Conservation (phyloP, 768 basidiomycete genomes). For the Asterophora lycoperdoides region DNA sequence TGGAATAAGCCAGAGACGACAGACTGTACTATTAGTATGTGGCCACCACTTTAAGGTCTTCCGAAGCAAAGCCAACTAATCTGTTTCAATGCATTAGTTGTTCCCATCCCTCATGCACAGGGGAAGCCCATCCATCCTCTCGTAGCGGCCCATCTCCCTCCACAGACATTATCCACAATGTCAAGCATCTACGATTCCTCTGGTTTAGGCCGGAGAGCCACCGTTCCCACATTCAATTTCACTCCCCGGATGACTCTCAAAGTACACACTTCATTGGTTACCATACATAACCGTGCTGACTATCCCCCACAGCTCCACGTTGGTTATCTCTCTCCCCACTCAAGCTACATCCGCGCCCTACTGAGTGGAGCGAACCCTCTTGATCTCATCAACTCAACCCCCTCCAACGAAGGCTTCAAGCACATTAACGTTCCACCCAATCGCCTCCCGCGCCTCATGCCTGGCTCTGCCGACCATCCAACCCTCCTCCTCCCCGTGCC, state of each 20-base stretch:
- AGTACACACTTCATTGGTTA: conserved; percentile 35
- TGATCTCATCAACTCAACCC: conserved; percentile 46
- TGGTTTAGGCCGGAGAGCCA: conserved; percentile 43
- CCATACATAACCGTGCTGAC: conserved; percentile 3
- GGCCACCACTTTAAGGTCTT: background rate
- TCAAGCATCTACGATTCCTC: conserved; percentile 37
- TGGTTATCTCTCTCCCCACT: conserved; percentile 82
- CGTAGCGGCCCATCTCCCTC: conserved; percentile 25
- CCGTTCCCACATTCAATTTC: conserved; percentile 47
- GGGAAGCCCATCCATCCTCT: conserved; percentile 29
- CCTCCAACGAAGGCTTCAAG: conserved; percentile 24
- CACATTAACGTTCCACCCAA: conserved; percentile 42
- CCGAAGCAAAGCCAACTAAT: conserved; percentile 5
- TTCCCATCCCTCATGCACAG: conserved; percentile 44
- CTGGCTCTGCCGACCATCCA: conserved; percentile 63
- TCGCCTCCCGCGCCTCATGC: conserved; percentile 64
- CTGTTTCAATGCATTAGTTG: conserved; percentile 31
- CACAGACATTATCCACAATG: conserved; percentile 27
- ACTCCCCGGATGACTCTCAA: conserved; percentile 57
- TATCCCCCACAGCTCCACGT: conserved; percentile 57
- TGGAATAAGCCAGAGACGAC: conserved; percentile 75
- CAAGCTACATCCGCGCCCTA: conserved; percentile 64
- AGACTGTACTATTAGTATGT: conserved; percentile 73
- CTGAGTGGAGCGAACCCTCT: conserved; percentile 64
- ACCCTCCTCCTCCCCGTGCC: conserved; percentile 72